Evolutionary conservation across 2,329 filamentous ascomycete genomes (phyloP), one percentile per base, ranked within the genome.

Genomic region (Nemania sp.): DNA sequence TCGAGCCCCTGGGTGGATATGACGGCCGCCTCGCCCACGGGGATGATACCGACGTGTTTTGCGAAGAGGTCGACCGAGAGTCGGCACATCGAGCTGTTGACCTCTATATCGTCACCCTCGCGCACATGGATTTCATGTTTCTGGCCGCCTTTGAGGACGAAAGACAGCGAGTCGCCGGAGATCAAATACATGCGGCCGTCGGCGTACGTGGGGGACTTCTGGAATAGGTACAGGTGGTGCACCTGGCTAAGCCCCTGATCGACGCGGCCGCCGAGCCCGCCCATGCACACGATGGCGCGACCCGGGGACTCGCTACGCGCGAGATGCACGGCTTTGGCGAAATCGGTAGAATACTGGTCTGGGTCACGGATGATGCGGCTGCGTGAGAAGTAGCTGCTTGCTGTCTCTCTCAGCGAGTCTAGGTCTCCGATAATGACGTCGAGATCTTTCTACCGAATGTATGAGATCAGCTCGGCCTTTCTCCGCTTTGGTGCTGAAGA

Each of bases 321-420:
- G 19, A 62, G 59, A n/a, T 33, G 57, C 19, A 88, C 81, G 64
- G 85, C 90, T 76, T 99, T 99, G 64, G 82, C 86, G 64, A 97
- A 96, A 71, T 99, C 94, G 23, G 94, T 96, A 17, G 86, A 88
- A 63, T 95, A 83, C 71, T 97, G 90, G 68, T 95, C 90, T n/a
- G 78, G 70, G 59, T 93, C 85, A 63, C 84, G 76, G 60, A 90
- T 79, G 48, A 97, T 77, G 11, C 77, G 67, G 2, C 90, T 73
- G 28, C 80, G 76, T 73, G 92, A 96, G 72, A 88, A 87, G n/a
- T 78, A 65, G 47, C 4, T 3, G 39, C 79, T 78, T 9, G 89
- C 80, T 11, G 82, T 73, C 8, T 82, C 76, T 2, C 75, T 75
- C 15, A 97, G 76, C 3, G 93, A 97, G 74, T 99, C 94, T 8